Conservation (phyloP, 139 green algal genomes). For the Coelastrella sp. region DNA sequence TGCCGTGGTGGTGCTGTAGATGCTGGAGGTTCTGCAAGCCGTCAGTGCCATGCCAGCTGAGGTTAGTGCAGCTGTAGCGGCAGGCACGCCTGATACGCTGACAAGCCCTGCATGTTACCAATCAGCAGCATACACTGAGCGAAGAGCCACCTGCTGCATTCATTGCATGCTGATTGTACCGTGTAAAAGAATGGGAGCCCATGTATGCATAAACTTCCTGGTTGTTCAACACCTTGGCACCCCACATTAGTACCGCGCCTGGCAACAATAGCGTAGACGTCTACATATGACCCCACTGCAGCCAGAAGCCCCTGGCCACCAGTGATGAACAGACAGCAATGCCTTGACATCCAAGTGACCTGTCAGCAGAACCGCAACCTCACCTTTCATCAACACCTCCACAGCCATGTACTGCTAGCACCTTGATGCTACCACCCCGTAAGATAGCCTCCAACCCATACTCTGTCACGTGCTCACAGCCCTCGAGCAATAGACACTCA, state of each 20-base stretch:
- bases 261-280: too few relatives aligned
- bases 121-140: neutral
- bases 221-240: too few relatives aligned
- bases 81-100: slow-evolving; percentile 32
- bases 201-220: too few relatives aligned
- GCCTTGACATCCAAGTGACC: too few relatives aligned
- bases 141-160: neutral
- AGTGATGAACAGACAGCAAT: too few relatives aligned
- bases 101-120: slow-evolving; percentile 5
- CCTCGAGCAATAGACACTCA: neutral
- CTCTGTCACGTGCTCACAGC: slow-evolving; percentile 28
- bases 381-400: slow-evolving; percentile 13
- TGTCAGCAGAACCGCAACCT: neutral
- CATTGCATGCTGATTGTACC: too few relatives aligned
- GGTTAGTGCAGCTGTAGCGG: slow-evolving; percentile 28
- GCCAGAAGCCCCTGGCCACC: too few relatives aligned
- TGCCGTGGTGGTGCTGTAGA: neutral
- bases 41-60: slow-evolving; percentile 4
- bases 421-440: neutral
- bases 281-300: too few relatives aligned
- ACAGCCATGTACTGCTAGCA: slow-evolving; percentile 30
- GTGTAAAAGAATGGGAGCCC: too few relatives aligned
- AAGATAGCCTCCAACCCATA: slow-evolving; percentile 36
- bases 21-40: neutral
- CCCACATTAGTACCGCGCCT: too few relatives aligned